Evolutionary conservation across 805 yeast species (phyloP).

Genomic region (Tetrapisispora arboricola): DNA sequence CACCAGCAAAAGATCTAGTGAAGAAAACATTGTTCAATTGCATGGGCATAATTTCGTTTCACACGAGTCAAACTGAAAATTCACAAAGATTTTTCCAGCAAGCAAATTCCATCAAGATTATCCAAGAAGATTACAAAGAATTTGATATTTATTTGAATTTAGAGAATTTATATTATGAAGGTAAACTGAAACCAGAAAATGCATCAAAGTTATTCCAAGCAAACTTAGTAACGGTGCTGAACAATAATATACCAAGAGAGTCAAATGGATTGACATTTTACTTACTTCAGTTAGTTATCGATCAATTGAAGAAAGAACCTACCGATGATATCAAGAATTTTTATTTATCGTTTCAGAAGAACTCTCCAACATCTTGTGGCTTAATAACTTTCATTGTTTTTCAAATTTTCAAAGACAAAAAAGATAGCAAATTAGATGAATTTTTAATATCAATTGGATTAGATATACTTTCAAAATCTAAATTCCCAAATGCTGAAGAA

Average conservation of each 20-base stretch:
- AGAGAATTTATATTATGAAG: slow-evolving; percentile 19
- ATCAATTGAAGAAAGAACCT: slow-evolving; percentile 7
- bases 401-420: slow-evolving; percentile 1
- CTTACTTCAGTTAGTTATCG: slow-evolving; percentile 16
- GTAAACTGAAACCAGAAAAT: slow-evolving; percentile 4
- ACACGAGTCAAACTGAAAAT: slow-evolving; percentile 6
- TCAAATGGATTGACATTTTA: slow-evolving; percentile 20
- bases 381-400: slow-evolving; percentile 1
- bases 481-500: slow-evolving; percentile 39
- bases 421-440: slow-evolving; percentile 8
- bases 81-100: slow-evolving; percentile 5
- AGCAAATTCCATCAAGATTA: slow-evolving; percentile 5
- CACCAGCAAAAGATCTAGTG: slow-evolving; percentile 4
- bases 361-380: not conserved
- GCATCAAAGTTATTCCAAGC: slow-evolving; percentile 3
- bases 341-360: not conserved
- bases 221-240: slow-evolving; percentile 9
- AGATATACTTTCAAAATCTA: slow-evolving; percentile 15
- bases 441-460: slow-evolving; percentile 12
- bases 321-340: not conserved
- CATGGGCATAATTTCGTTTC: slow-evolving; percentile 12
- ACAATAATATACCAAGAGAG: slow-evolving; percentile 12
- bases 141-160: slow-evolving; percentile 14
- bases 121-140: not conserved
- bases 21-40: slow-evolving; percentile 14